Conservation (phyloP, 176 grass and related monocot species). For the Elymus sibiricus region DNA sequence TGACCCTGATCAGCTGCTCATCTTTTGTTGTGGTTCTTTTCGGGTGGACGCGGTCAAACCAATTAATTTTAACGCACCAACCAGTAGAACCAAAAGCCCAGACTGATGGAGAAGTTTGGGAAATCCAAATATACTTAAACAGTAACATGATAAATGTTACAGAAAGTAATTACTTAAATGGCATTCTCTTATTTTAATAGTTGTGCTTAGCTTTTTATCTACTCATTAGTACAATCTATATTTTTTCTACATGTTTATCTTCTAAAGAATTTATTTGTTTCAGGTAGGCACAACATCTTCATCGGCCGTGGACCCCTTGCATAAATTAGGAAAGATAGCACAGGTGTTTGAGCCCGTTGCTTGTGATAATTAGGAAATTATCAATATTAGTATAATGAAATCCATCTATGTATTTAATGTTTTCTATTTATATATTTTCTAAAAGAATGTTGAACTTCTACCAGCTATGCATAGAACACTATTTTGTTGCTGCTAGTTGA, state of each 20-base stretch:
- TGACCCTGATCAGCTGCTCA: too few relatives aligned
- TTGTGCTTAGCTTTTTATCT: not conserved
- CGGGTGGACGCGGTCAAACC: too few relatives aligned
- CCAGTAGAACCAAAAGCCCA: too few relatives aligned
- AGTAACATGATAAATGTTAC: not conserved
- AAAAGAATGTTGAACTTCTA: not conserved
- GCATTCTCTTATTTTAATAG: not conserved
- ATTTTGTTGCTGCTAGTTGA: not conserved
- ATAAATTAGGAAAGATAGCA: constrained; percentile 51
- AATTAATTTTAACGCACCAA: too few relatives aligned
- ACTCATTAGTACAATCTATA: not conserved
- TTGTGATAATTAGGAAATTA: constrained; percentile 5
- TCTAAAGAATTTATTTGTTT: constrained; percentile 14
- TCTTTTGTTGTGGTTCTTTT: too few relatives aligned
- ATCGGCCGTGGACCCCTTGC: constrained; percentile 60
- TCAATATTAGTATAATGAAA: not conserved
- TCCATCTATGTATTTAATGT: not conserved
- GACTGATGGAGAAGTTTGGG: too few relatives aligned
- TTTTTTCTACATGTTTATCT: not conserved
- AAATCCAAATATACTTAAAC: too few relatives aligned
- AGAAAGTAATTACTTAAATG: not conserved
- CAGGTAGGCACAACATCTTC: constrained; percentile 81
- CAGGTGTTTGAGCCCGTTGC: constrained; percentile 35
- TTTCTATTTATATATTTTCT: not conserved
- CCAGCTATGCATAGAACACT: not conserved